A percentile compares a stretch with the other conserved stretches of the same genome.
Evolutionary conservation across 2,329 filamentous ascomycete species (phyloP).

Genomic region (Talaromyces sp.): DNA sequence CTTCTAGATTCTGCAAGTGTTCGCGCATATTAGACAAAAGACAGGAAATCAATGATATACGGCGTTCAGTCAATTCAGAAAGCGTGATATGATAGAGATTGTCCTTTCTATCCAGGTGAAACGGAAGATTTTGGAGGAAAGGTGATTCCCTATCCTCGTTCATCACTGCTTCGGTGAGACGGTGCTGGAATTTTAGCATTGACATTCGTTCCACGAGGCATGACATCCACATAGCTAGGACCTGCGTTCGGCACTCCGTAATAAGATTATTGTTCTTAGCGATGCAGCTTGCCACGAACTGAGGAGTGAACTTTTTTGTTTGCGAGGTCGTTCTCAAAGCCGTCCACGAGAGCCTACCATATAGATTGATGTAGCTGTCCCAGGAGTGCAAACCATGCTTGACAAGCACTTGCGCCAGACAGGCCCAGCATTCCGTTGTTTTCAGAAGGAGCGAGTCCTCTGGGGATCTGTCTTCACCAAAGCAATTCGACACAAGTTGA

Average conservation of each 20-base stretch:
- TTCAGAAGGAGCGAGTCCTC: conserved; percentile 52
- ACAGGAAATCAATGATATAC: conserved; percentile 52
- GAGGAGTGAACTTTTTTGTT: conserved; percentile 44
- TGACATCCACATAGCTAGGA: conserved; percentile 51
- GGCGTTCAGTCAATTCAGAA: conserved; percentile 50
- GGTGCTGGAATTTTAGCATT: conserved; percentile 58
- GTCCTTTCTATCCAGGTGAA: conserved; percentile 37
- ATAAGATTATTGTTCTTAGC: conserved; percentile 39
- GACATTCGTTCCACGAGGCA: conserved; percentile 57
- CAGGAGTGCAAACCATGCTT: conserved; percentile 46
- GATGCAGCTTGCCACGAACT: conserved; percentile 43
- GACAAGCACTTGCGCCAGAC: conserved; percentile 45
- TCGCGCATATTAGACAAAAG: conserved; percentile 58
- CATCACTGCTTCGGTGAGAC: conserved; percentile 51
- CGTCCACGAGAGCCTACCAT: conserved; percentile 48
- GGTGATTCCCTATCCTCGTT: conserved; percentile 43
- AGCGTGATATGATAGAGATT: conserved; percentile 45
- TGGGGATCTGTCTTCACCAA: conserved; percentile 54
- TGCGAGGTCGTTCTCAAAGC: conserved; percentile 43
- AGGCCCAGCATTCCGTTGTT: conserved; percentile 53
- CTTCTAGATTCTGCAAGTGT: conserved; percentile 37
- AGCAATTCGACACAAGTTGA: conserved; percentile 56
- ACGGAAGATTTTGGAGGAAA: conserved; percentile 56
- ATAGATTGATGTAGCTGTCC: conserved; percentile 53
- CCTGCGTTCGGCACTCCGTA: conserved; percentile 42